phyloP scores from a whole-genome alignment of 805 yeast species.

The Ogataea methylovora region DNA sequence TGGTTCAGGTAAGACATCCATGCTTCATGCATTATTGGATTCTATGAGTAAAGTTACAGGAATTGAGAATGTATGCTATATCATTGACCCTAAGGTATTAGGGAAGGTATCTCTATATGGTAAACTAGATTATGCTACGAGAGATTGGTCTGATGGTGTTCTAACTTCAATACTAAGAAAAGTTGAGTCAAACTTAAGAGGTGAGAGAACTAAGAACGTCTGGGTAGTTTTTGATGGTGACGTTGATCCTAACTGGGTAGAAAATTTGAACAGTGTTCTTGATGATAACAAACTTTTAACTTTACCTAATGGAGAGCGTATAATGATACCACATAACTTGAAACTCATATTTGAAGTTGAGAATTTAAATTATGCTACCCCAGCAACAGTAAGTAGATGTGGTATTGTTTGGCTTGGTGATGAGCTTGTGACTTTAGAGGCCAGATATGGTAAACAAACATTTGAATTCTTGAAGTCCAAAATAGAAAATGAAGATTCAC shows the following conservation, averaged over 20 bases:
- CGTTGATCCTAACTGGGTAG: slow-evolving; percentile 91
- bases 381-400: slow-evolving; percentile 90
- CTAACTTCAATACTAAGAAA: slow-evolving; percentile 61
- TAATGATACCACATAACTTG: slow-evolving; percentile 57
- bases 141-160: slow-evolving; percentile 92
- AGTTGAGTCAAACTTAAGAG: slow-evolving; percentile 46
- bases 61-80: slow-evolving; percentile 30
- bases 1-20: slow-evolving; percentile 65
- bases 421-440: background rate
- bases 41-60: slow-evolving; percentile 28
- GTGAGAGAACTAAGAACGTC: slow-evolving; percentile 45
- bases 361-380: slow-evolving; percentile 59
- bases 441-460: slow-evolving; percentile 1
- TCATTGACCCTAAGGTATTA: slow-evolving; percentile 71
- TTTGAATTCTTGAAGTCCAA: slow-evolving; percentile 6
- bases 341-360: slow-evolving; percentile 74
- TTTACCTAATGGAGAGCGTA: slow-evolving; percentile 83
- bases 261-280: slow-evolving; percentile 78
- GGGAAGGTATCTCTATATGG: slow-evolving; percentile 67
- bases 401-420: slow-evolving; percentile 76
- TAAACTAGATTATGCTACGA: slow-evolving; percentile 57
- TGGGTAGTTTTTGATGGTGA: slow-evolving; percentile 93
- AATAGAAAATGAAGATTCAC: slow-evolving; percentile 8
- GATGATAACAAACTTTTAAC: slow-evolving; percentile 83
- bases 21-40: slow-evolving; percentile 41